These are phyloP conservation scores for Hypoxylon sp. DNA, from an alignment of 2,329 filamentous ascomycete species.

Conservation along the genomic window DNA sequence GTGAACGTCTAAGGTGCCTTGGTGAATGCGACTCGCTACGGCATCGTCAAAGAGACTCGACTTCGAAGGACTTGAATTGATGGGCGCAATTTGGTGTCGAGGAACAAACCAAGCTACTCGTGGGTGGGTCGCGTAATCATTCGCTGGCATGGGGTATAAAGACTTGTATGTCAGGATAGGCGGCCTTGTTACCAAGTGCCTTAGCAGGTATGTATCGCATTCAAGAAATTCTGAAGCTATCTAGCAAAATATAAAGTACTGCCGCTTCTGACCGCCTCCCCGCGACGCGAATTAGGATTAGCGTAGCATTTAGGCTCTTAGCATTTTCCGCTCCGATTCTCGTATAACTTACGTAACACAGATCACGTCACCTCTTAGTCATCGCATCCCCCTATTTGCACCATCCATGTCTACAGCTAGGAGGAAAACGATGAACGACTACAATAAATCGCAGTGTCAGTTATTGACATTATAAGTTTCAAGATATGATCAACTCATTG, in stretches of 20 bases:
- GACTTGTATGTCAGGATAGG: background rate
- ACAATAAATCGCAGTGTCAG: too few species aligned
- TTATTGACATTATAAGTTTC: too few species aligned
- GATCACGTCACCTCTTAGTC: too few species aligned
- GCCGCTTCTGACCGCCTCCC: constrained; percentile 36
- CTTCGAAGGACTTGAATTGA: background rate
- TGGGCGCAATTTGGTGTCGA: background rate
- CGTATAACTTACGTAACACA: too few species aligned
- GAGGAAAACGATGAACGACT: too few species aligned
- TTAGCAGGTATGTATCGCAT: constrained; percentile 2
- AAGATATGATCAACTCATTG: background rate
- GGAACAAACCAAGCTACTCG: background rate
- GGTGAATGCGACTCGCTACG: constrained; percentile 20
- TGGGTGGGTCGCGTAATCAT: background rate
- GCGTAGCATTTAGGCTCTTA: constrained; percentile 18
- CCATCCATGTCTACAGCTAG: background rate
- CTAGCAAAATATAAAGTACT: constrained; percentile 30
- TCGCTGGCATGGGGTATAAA: background rate
- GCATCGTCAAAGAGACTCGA: constrained; percentile 18
- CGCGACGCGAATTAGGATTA: constrained; percentile 23
- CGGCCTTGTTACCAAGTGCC: background rate
- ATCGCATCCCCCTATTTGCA: background rate
- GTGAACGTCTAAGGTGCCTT: constrained; percentile 7
- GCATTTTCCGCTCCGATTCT: background rate
- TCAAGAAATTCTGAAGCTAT: constrained; percentile 7